Evolutionary conservation across 257 asterid species (phyloP).

Genomic region (Galeopsis tetrahit): DNA sequence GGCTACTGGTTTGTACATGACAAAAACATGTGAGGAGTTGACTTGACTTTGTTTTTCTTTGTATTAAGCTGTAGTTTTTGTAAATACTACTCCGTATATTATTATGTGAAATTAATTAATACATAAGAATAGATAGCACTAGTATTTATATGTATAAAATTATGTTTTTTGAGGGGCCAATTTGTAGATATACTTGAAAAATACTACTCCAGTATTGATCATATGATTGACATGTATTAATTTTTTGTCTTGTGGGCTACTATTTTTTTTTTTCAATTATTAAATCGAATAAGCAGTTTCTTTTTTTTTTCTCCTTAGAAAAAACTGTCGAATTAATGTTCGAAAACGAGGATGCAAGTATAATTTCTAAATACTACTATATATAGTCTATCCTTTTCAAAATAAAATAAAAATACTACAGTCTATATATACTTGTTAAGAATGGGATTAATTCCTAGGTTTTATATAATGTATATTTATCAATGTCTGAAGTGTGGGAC

Average conservation of each 20-base stretch:
- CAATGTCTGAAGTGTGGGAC: no score
- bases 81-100: not conserved
- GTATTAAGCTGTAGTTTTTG: not conserved
- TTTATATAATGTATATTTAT: no score
- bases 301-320: not conserved
- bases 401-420: no score
- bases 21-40: slow-evolving; percentile 8
- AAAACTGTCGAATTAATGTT: no score
- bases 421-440: no score
- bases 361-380: no score
- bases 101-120: not conserved
- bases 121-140: not conserved
- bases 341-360: no score
- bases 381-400: no score
- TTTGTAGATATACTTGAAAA: not conserved
- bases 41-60: not conserved
- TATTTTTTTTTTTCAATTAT: no score
- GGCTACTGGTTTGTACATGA: slow-evolving; percentile 2
- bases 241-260: not conserved
- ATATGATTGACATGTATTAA: not conserved
- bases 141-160: no score
- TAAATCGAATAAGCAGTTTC: not conserved
- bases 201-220: not conserved
- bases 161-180: no score
- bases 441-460: no score